Evolutionary conservation across 2,329 filamentous ascomycete species (phyloP), one percentile per base, ranked within the genome.

Genomic region (Colletotrichum sp.): DNA sequence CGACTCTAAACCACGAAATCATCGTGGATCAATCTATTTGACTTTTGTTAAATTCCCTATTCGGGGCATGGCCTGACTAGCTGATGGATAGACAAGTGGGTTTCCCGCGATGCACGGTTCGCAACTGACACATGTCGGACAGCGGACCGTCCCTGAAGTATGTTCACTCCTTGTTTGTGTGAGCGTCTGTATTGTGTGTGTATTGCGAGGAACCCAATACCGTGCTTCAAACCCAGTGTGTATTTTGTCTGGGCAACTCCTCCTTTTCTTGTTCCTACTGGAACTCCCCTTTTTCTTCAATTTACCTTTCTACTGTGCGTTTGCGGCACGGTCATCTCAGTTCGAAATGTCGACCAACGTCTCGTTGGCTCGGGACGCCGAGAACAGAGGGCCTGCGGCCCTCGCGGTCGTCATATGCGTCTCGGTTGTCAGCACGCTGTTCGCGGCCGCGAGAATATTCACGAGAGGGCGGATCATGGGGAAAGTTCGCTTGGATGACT

Each of bases 401-500:
- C 72, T 85, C 16, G 79, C 74, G 4, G 79, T 81, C 8, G 76
- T 83, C 28, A 83, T 81, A 79, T 59, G 78, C 7, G 77, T 84
- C 39, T 82, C 82, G 2, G 76, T 76, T 3, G n/a, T 84, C 26
- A 81, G 81, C 8, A 78, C 79, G 2, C 2, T 83, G 7, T 78
- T 84, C 13, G 81, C 83, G 5, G 52, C 75, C 2, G 81, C 80
- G 1, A 79, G 84, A 13, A 76, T 85, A 14, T 83, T 79, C 36
- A 82, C 83, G 43, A 80, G 84, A 13, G 73, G 71, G 1, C 68
- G 65, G 10, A 77, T 84, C 28, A 72, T 85, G 57, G 79, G 80
- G 8, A 83, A 82, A 34, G 74, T 85, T 10, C 81, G 83, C 0
- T 60, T 80, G 6, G 85, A 87, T 66, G 85, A 86, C 75, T 85